phyloP scores from a whole-genome alignment of 306 rosid genomes.

The Astragalus membranaceus region DNA sequence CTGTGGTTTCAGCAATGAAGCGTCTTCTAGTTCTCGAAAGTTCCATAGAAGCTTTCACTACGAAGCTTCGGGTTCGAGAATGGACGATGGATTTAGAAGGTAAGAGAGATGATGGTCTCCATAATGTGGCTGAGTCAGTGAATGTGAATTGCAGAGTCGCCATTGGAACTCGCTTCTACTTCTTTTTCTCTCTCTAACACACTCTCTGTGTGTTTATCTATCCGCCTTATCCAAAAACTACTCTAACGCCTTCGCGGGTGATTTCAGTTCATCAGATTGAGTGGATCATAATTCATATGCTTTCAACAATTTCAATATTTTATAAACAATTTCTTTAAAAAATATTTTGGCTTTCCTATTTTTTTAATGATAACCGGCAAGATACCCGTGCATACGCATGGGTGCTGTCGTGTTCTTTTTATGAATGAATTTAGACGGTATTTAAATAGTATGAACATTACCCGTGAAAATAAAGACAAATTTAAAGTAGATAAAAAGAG shows the following conservation, averaged over 20 bases:
- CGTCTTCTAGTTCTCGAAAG: constrained; percentile 35
- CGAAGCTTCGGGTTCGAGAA: constrained; percentile 25
- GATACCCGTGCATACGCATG: no score
- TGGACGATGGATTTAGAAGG: constrained; percentile 20
- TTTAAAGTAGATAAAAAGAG: no score
- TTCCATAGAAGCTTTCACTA: constrained; percentile 39
- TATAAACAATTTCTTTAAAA: no score
- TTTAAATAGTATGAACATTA: no score
- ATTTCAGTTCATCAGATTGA: constrained; percentile 13
- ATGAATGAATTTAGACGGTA: no score
- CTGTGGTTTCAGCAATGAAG: constrained; percentile 56
- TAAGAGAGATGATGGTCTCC: constrained; percentile 42
- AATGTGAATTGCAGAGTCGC: constrained; percentile 64
- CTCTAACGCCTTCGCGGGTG: constrained; percentile 14
- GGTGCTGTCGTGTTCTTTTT: no score
- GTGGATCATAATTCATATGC: constrained; percentile 12
- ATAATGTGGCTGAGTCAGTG: constrained; percentile 25
- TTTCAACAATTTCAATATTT: background rate
- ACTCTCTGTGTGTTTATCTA: background rate
- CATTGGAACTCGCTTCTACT: constrained; percentile 25
- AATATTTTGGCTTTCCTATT: no score
- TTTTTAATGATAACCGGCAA: no score
- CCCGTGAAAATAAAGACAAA: no score
- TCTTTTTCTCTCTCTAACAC: background rate
- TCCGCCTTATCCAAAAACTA: constrained; percentile 40